phyloP scores from a whole-genome alignment of 805 yeast species.

The Tetrapisispora namnaoensis region DNA sequence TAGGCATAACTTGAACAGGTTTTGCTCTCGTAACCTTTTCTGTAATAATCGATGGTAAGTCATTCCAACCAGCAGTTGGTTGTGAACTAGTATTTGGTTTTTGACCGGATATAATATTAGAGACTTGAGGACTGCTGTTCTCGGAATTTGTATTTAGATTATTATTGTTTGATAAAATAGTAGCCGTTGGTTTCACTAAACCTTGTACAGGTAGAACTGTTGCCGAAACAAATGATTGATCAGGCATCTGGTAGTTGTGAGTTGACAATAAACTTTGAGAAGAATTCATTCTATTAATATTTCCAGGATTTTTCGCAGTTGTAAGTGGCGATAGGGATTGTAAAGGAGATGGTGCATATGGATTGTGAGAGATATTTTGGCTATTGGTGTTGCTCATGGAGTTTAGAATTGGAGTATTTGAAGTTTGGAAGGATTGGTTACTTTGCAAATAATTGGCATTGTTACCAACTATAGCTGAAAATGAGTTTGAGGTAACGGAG shows the following conservation, averaged over 20 bases:
- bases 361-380: not conserved
- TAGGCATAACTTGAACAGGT: conserved; percentile 32
- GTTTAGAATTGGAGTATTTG: not conserved
- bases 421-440: not conserved
- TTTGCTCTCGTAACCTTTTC: conserved; percentile 27
- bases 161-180: conserved; percentile 10
- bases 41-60: conserved; percentile 24
- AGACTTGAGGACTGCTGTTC: not conserved
- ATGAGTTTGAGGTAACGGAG: conserved; percentile 1
- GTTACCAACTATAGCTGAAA: not conserved
- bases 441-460: not conserved
- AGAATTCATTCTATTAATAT: not conserved
- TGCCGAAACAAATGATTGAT: not conserved
- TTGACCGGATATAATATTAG: conserved; percentile 25
- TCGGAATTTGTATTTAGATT: conserved; percentile 10
- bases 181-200: conserved; percentile 19
- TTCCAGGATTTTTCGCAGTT: not conserved
- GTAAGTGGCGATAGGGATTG: not conserved
- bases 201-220: conserved; percentile 19
- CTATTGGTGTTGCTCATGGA: not conserved
- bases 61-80: conserved; percentile 32
- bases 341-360: not conserved
- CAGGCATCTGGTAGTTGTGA: not conserved
- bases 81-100: conserved; percentile 25
- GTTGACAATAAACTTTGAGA: not conserved